Evolutionary conservation across 2,329 filamentous ascomycete species (phyloP), one percentile per base, ranked within the genome.

Genomic region (Blumeria hordei): DNA sequence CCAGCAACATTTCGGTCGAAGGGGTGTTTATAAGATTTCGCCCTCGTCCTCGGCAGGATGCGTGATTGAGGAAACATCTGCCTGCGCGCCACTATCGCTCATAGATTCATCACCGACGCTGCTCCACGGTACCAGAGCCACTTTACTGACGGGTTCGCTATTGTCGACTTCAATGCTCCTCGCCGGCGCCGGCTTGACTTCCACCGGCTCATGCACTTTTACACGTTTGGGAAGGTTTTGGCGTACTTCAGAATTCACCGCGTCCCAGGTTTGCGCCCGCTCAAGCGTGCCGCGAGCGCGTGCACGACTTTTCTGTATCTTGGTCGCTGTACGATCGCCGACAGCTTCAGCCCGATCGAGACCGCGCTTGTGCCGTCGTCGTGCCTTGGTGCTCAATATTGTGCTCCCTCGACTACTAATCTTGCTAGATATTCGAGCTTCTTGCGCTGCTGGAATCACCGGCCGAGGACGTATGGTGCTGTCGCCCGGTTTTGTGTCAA

Each of bases 401-500:
- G 68, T 60, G 63, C 77, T 77, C 62, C 75, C 71, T 55, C 70
- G 70, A 57, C 70, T 69, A 65, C 78, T 83, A 58, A 70, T 63
- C 68, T 82, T 85, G 67, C 85, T 87, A 55, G 70, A 69, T 9
- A 90, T 73, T 34, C 85, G 85, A 16, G 79, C 74, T 1, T 71
- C 69, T 64, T 80, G 76, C 14, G 81, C 77, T 41, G 78, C 77
- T 43, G 87, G 76, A 16, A 85, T 73, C n/a, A 83, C 80, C 33
- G 80, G 77, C 4, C 79, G 75, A 57, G 70, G 65, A 58, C 74
- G 69, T 56, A 68, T 65, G 7, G 71, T 68, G 47, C 73, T 69
- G 18, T 67, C 59, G 1, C 78, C 76, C 10, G 73, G 70, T 57
- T 73, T 69, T 57, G 75, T 67, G 39, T 77, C 69, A 64, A 82